phyloP scores from a whole-genome alignment of 306 rosid genomes.

The Argentina anserina region DNA sequence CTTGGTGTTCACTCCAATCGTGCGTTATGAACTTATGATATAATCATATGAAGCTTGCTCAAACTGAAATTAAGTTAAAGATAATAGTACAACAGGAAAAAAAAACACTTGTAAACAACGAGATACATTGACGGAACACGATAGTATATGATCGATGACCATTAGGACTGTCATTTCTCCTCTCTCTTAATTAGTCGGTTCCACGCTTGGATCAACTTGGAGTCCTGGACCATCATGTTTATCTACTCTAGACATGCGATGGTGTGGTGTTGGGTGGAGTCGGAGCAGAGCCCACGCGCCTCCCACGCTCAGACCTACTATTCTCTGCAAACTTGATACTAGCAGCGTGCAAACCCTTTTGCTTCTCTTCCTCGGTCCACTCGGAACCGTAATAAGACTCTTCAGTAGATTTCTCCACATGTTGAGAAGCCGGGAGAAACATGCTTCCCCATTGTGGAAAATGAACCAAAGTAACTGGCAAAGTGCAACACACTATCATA shows the following conservation, averaged over 20 bases:
- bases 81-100: background rate
- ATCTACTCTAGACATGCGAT: conserved; percentile 27
- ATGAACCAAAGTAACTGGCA: conserved; percentile 67
- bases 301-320: conserved; percentile 80
- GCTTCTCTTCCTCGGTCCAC: conserved; percentile 68
- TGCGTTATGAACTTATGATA: too few relatives aligned
- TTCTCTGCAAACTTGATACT: conserved; percentile 90
- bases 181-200: background rate
- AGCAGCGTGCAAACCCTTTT: conserved; percentile 50
- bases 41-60: too few relatives aligned
- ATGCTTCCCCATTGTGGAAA: conserved; percentile 96
- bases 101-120: background rate
- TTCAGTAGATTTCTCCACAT: conserved; percentile 41
- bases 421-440: conserved; percentile 67
- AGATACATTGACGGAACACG: background rate
- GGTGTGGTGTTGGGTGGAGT: conserved; percentile 78
- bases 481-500: conserved; percentile 70
- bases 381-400: conserved; percentile 66
- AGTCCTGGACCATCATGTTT: background rate
- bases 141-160: background rate
- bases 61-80: too few relatives aligned
- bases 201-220: background rate
- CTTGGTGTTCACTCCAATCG: too few relatives aligned
- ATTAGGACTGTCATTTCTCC: background rate
- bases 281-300: conserved; percentile 53